Percentiles rank a stretch among this genome's conserved stretches.
phyloP scores from a whole-genome alignment of 2,329 filamentous ascomycete species.

The Fusarium mangiferae region DNA sequence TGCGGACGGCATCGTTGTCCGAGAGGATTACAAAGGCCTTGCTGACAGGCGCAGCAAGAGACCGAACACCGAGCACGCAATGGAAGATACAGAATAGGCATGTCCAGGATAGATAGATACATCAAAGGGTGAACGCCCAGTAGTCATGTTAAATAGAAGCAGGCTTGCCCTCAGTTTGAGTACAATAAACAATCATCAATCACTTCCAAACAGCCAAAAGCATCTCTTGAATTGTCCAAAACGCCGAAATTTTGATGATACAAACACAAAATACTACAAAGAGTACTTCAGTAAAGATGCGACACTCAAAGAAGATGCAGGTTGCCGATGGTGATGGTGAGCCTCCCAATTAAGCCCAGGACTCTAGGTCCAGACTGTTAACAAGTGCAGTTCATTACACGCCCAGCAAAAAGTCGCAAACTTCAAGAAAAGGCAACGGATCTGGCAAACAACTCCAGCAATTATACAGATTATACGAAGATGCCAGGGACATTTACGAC shows the following conservation, averaged over 20 bases:
- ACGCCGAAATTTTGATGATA: neutral
- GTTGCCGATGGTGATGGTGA: slow-evolving; percentile 7
- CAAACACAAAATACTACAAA: neutral
- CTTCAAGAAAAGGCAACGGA: slow-evolving; percentile 4
- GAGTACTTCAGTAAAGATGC: neutral
- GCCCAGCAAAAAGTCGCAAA: slow-evolving; percentile 6
- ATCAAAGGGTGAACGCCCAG: neutral
- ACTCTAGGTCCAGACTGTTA: neutral
- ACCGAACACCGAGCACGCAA: slow-evolving; percentile 24
- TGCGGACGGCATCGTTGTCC: neutral
- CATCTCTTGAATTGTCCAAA: neutral
- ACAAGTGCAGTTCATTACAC: neutral
- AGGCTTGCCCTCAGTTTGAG: neutral
- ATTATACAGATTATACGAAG: slow-evolving; percentile 23
- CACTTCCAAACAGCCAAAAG: neutral
- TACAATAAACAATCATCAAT: neutral
- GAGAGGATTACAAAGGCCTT: slow-evolving; percentile 20
- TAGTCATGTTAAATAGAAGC: neutral
- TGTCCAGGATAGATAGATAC: neutral
- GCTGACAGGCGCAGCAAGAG: slow-evolving; percentile 5
- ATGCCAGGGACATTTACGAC: slow-evolving; percentile 22
- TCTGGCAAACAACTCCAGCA: slow-evolving; percentile 32
- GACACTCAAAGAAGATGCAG: slow-evolving; percentile 19
- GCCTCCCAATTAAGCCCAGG: neutral
- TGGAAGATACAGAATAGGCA: neutral